Conservation (phyloP, 2,329 filamentous ascomycete genomes). For the Mariannaea sp. region DNA sequence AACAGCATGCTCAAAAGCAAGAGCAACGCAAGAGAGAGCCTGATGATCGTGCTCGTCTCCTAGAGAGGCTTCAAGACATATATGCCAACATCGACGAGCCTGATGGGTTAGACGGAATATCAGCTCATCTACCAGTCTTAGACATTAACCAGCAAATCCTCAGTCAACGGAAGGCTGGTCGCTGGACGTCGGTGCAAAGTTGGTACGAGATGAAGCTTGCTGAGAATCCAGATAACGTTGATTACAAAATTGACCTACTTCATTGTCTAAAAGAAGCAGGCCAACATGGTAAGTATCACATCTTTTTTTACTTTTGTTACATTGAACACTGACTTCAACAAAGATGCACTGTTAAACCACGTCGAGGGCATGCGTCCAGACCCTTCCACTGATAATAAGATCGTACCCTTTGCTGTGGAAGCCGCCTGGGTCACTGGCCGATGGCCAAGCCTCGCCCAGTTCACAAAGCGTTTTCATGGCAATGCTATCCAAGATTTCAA, state of each 20-base stretch:
- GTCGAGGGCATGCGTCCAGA: constrained; percentile 74
- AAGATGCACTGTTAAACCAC: constrained; percentile 84
- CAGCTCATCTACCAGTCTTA: constrained; percentile 81
- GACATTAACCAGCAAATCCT: constrained; percentile 92
- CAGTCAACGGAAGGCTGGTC: constrained; percentile 88
- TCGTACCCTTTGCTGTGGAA: constrained; percentile 85
- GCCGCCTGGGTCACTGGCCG: constrained; percentile 88
- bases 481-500: constrained; percentile 70
- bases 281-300: constrained; percentile 76
- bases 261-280: constrained; percentile 94
- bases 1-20: constrained; percentile 75
- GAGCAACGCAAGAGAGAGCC: constrained; percentile 51
- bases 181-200: constrained; percentile 93
- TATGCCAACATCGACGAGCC: constrained; percentile 98
- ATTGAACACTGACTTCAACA: constrained; percentile 26
- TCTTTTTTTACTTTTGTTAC: constrained; percentile 6
- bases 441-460: constrained; percentile 75
- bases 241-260: constrained; percentile 81
- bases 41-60: constrained; percentile 65
- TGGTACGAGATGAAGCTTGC: constrained; percentile 95
- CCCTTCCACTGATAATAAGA: constrained; percentile 58
- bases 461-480: constrained; percentile 61
- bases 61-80: constrained; percentile 85
- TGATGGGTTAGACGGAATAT: constrained; percentile 94
- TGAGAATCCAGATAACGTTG: constrained; percentile 74